Percentiles rank a stretch among this genome's conserved stretches.
phyloP scores from a whole-genome alignment of 148 eudicot species.

The Persicaria tinctoria region DNA sequence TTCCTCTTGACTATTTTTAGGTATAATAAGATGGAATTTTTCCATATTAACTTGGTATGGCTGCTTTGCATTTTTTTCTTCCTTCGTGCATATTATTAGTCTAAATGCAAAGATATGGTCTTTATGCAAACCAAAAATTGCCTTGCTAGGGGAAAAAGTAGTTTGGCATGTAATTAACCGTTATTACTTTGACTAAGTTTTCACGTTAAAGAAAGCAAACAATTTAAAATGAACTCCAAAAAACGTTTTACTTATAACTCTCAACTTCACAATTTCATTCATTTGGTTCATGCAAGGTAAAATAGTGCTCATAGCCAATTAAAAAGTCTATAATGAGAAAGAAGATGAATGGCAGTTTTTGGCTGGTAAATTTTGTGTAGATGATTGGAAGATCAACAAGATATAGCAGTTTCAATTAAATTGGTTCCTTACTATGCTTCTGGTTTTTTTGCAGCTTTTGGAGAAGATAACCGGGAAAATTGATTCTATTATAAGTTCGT shows the following conservation, averaged over 20 bases:
- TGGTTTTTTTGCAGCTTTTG: slow-evolving; percentile 49
- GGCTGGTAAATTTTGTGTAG: neutral
- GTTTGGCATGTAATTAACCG: neutral
- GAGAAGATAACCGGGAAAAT: slow-evolving; percentile 73
- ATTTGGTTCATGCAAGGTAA: neutral
- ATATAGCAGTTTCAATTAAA: neutral
- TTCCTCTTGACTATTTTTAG: neutral
- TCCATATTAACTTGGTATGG: neutral
- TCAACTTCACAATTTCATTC: neutral
- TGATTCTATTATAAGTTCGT: slow-evolving; percentile 66
- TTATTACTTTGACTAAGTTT: neutral
- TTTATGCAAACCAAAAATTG: neutral
- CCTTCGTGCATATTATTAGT: neutral
- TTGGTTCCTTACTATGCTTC: slow-evolving; percentile 5
- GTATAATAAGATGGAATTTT: neutral
- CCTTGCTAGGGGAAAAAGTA: neutral
- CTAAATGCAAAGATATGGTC: neutral
- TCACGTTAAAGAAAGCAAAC: neutral
- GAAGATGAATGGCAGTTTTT: neutral
- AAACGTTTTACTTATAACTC: neutral
- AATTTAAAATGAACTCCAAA: neutral
- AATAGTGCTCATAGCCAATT: neutral
- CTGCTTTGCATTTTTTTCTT: neutral
- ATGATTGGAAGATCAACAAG: neutral
- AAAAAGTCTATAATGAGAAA: neutral